A percentile compares a stretch with the other conserved stretches of the same genome.
These are phyloP conservation scores for Ophidiomyces ophidiicola DNA, from an alignment of 2,329 filamentous ascomycete species.

Conservation along the genomic window DNA sequence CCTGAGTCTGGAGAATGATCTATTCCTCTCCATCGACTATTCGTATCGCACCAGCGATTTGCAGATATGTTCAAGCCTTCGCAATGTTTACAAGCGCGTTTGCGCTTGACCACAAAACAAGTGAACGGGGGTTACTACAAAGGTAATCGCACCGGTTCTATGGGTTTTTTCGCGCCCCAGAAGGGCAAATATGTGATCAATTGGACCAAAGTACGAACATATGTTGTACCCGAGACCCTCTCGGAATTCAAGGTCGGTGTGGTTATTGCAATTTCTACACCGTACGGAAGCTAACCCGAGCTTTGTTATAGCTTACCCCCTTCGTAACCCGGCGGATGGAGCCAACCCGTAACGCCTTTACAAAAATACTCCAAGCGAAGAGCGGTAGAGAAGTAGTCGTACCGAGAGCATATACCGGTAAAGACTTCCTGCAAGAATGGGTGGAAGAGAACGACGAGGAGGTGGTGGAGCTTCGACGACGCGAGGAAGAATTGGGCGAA, in stretches of 20 bases:
- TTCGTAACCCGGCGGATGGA: conserved; percentile 35
- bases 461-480: conserved; percentile 15
- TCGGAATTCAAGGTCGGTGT: conserved; percentile 55
- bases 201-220: conserved; percentile 80
- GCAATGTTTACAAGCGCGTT: conserved; percentile 48
- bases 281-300: conserved; percentile 14
- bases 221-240: conserved; percentile 61
- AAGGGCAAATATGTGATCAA: conserved; percentile 58
- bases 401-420: conserved; percentile 23
- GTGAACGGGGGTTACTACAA: conserved; percentile 94
- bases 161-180: conserved; percentile 61
- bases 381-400: conserved; percentile 8
- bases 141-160: conserved; percentile 76
- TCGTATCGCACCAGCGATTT: too few species aligned
- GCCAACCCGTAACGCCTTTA: conserved; percentile 26
- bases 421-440: conserved; percentile 31
- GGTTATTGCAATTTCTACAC: background rate
- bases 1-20: too few species aligned
- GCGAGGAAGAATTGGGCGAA: conserved; percentile 10
- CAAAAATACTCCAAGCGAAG: conserved; percentile 21
- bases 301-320: conserved; percentile 30
- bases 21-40: too few species aligned
- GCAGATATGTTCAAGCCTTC: conserved; percentile 34
- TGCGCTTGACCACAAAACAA: conserved; percentile 88
- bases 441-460: conserved; percentile 27